Conservation (phyloP, 352 stramenopile species). For the Plasmopara muralis region DNA sequence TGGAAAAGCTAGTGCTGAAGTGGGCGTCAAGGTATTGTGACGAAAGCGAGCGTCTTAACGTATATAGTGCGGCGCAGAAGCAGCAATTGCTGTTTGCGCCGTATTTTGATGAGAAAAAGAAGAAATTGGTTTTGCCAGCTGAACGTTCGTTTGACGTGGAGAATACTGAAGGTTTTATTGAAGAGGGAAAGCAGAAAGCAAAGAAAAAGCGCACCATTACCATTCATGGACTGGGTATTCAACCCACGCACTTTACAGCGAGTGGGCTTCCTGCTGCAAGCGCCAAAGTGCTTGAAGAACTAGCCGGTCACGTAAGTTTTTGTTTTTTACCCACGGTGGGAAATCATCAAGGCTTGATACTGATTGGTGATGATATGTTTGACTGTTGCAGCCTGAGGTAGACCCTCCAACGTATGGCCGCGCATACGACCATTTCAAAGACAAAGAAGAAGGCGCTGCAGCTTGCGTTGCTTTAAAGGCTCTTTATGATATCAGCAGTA, state of each 20-base stretch:
- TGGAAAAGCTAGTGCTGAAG: slow-evolving; percentile 82
- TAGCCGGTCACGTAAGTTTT: slow-evolving; percentile 81
- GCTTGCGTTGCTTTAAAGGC: slow-evolving; percentile 93
- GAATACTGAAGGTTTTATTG: slow-evolving; percentile 65
- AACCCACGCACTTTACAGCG: slow-evolving; percentile 88
- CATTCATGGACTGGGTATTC: slow-evolving; percentile 88
- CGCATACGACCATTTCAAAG: slow-evolving; percentile 92
- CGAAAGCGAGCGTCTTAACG: slow-evolving; percentile 94
- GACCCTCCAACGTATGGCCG: slow-evolving; percentile 61
- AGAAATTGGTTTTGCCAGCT: slow-evolving; percentile 50
- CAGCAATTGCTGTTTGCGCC: slow-evolving; percentile 96
- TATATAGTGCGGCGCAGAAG: slow-evolving; percentile 91
- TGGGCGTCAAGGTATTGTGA: slow-evolving; percentile 91
- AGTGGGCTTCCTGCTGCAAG: slow-evolving; percentile 90
- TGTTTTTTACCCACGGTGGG: neutral
- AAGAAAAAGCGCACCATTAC: slow-evolving; percentile 80
- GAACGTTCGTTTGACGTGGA: slow-evolving; percentile 78
- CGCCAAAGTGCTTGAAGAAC: slow-evolving; percentile 89
- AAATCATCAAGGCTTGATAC: neutral
- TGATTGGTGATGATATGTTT: slow-evolving; percentile 12
- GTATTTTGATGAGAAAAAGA: slow-evolving; percentile 62
- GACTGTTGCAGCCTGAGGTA: slow-evolving; percentile 55
- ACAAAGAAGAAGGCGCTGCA: slow-evolving; percentile 87
- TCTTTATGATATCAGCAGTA: slow-evolving; percentile 93
- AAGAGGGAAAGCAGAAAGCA: slow-evolving; percentile 58